Base-by-base conservation (phyloP, 495 filamentous ascomycete species). In the Bryoglossum gracile region DNA sequence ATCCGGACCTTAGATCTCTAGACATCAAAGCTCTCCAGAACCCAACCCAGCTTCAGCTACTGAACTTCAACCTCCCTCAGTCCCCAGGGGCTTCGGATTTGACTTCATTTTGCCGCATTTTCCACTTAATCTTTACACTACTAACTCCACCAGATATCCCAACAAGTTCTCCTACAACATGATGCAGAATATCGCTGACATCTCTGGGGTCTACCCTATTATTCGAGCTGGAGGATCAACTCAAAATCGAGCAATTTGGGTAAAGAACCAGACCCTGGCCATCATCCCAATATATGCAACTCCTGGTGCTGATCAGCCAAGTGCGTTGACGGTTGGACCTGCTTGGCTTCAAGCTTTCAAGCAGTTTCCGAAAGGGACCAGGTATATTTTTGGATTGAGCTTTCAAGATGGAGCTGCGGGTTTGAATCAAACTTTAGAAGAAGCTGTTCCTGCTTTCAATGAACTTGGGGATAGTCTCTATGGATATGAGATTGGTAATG, bases 401-500 rank as follows among this genome's bases (percentile, higher is more conserved):
- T 28, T 53, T 9, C 50, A 49, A 34, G 18, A 52, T 37, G 54
- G 40, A 22, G 51, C 44, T 21, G 26, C 48, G 16, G 57, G 51
- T 11, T 42, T 57, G 9, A 18, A 44, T 10, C 45, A 57, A 17
- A 26, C 19, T 17, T 14, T 55, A 4, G 23, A 44, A 6, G 57
- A 57, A 34, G 57, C 54, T 30, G 24, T 22, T 4, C 19, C 45
- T 1, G 57, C 55, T 8, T 51, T 39, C 35, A 28, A 46, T 5
- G 30, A 11, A 6, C 25, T 61, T 0, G 51, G 51, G 2, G 14
- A 55, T 18, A 26, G 13, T 26, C 34, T 61, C 8, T 58, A 61
- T 33, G 51, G 43, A 10, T 61, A 51, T 30, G 58, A 58, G 34
- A 55, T 61, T 32, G 58, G 58, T 13, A 61, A 61, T 36, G 58